Base-by-base conservation (phyloP, 345 rosid genomes). In the Pelargonium nanum region DNA sequence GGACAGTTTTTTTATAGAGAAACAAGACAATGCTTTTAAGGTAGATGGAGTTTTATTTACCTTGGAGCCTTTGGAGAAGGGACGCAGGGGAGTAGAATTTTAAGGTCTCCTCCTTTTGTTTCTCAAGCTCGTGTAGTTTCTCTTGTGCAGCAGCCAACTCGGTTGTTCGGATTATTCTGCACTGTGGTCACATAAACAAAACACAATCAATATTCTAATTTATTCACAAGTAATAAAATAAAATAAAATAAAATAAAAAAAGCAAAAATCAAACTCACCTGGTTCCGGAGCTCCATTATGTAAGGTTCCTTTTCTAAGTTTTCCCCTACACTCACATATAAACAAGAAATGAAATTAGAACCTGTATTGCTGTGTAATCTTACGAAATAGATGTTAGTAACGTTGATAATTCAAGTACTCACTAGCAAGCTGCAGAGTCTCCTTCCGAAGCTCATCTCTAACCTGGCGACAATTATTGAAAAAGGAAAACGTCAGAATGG, bases 391-490 rank as follows among this genome's bases (percentile, higher is more conserved):
- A 34, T 34, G 15, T 40, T 40, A 8, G 16, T 40, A 40, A 6
- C 9, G 48, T 40, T 7, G 48, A 12, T 40, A 12, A 12, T 40
- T 40, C 16, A 54, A 30, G 1, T 16, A 79, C 95, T 93, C 70
- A 89, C 99, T 81, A n/a, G 96, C 89, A 72, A 93, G 78, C 79
- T 89, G 95, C 74, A 89, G 64, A 45, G 97, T 87, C 75, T 90
- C 97, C 75, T 78, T 86, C 48, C 84, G 87, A 61, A 90, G 96
- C 67, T 94, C 96, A 51, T 90, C 95, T 65, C 92, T 82, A 64
- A 93, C 83, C 97, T 93, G 77, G 64, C 26, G 40, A 60, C 45
- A 32, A 52, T 68, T 30, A 53, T 30, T 19, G 56, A 55, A 65
- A 63, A 52, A 52, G 64, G 23, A 50, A 17, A 53, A 23, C 23